Evolutionary conservation across 208 protist species (phyloP).

Genomic region (Trypanosoma vivax): DNA sequence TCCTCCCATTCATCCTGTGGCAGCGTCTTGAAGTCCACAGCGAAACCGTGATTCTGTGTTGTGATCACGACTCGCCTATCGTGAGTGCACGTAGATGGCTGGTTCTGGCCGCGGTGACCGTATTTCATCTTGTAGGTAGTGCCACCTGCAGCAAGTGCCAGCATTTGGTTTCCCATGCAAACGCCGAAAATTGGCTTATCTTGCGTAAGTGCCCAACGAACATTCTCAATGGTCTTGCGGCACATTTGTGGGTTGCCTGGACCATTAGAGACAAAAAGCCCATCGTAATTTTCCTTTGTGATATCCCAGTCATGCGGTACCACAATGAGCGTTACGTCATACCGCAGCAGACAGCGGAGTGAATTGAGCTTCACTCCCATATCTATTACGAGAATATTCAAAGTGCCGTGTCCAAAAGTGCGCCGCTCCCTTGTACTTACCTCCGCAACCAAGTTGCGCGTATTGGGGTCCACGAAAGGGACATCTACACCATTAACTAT

Average conservation of each 20-base stretch:
- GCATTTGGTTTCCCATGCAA: constrained; percentile 98
- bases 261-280: constrained; percentile 96
- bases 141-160: constrained; percentile 89
- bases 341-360: constrained; percentile 87
- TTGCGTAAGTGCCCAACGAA: constrained; percentile 83
- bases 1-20: constrained; percentile 90
- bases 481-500: constrained; percentile 66
- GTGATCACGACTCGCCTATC: constrained; percentile 94
- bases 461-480: constrained; percentile 92
- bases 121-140: constrained; percentile 98
- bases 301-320: constrained; percentile 95
- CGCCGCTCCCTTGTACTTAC: constrained; percentile 83
- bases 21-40: constrained; percentile 91
- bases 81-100: constrained; percentile 89
- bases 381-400: constrained; percentile 89
- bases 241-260: constrained; percentile 89
- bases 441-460: constrained; percentile 91
- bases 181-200: constrained; percentile 97
- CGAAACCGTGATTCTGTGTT: constrained; percentile 98
- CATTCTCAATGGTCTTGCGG: constrained; percentile 90
- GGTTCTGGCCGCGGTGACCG: constrained; percentile 98
- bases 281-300: constrained; percentile 91
- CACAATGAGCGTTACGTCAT: constrained; percentile 80
- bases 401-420: constrained; percentile 84
- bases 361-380: constrained; percentile 95